A percentile compares a stretch with the other conserved stretches of the same genome.
Conservation (phyloP, 306 rosid species). For the Prunus davidiana region DNA sequence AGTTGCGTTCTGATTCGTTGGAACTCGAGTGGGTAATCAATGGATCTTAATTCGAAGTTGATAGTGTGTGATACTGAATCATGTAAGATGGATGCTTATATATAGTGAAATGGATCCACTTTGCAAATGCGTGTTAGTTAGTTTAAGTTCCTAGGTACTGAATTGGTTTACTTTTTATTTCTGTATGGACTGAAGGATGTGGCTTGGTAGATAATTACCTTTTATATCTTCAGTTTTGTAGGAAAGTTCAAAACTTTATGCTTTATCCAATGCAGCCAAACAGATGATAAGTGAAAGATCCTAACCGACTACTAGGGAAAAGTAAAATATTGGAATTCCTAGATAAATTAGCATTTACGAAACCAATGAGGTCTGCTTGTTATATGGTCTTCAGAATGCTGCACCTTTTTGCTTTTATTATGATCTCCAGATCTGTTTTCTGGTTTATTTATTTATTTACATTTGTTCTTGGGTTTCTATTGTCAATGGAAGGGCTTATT, state of each 20-base stretch:
- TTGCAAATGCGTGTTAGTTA: neutral
- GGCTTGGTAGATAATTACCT: neutral
- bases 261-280: neutral
- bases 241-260: neutral
- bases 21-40: neutral
- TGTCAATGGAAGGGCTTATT: slow-evolving; percentile 54
- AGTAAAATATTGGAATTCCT: neutral
- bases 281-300: neutral
- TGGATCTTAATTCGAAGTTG: neutral
- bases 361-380: neutral
- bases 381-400: neutral
- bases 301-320: neutral
- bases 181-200: neutral
- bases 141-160: neutral
- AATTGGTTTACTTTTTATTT: neutral
- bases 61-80: neutral
- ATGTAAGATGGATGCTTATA: neutral
- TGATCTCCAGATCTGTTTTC: neutral
- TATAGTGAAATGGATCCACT: neutral
- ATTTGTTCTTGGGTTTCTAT: neutral
- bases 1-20: slow-evolving; percentile 6
- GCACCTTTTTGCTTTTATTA: neutral
- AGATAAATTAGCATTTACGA: neutral
- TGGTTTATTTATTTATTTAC: neutral
- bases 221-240: neutral